Evolutionary conservation across 805 yeast genomes (phyloP).

Genomic region (Wickerhamomyces chambardii): DNA sequence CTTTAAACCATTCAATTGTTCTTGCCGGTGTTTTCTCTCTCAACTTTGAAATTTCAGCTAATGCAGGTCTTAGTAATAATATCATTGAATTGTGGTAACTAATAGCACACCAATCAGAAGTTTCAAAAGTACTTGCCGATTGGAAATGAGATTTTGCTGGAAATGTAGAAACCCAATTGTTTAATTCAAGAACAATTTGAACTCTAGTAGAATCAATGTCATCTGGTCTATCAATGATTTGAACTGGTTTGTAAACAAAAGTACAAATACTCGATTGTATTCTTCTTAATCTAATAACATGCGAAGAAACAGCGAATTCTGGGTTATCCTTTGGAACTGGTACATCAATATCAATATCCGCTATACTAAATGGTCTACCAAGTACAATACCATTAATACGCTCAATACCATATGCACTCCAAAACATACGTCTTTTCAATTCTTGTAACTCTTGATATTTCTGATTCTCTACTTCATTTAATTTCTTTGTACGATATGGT

Average conservation of each 20-base stretch:
- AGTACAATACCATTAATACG: slow-evolving; percentile 23
- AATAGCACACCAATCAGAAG: slow-evolving; percentile 22
- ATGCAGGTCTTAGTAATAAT: slow-evolving; percentile 20
- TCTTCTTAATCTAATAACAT: slow-evolving; percentile 22
- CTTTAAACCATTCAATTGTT: slow-evolving; percentile 22
- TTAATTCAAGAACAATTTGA: slow-evolving; percentile 21
- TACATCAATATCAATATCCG: slow-evolving; percentile 24
- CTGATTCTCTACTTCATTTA: not conserved
- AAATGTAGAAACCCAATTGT: slow-evolving; percentile 22
- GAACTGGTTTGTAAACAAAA: slow-evolving; percentile 21
- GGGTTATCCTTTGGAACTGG: slow-evolving; percentile 15
- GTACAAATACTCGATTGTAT: slow-evolving; percentile 24
- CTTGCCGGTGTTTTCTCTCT: slow-evolving; percentile 11
- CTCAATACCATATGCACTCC: slow-evolving; percentile 28
- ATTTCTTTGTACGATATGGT: slow-evolving; percentile 11
- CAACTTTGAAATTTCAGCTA: slow-evolving; percentile 13
- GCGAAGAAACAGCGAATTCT: slow-evolving; percentile 17
- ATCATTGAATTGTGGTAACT: slow-evolving; percentile 25
- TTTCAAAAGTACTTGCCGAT: slow-evolving; percentile 22
- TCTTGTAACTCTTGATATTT: slow-evolving; percentile 6
- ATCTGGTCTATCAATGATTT: slow-evolving; percentile 9
- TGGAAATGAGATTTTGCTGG: slow-evolving; percentile 17
- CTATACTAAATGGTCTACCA: slow-evolving; percentile 27
- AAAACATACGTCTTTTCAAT: slow-evolving; percentile 20
- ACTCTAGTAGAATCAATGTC: slow-evolving; percentile 20